Evolutionary conservation across 805 yeast genomes (phyloP).

Genomic region (Barnettozyma sp.): DNA sequence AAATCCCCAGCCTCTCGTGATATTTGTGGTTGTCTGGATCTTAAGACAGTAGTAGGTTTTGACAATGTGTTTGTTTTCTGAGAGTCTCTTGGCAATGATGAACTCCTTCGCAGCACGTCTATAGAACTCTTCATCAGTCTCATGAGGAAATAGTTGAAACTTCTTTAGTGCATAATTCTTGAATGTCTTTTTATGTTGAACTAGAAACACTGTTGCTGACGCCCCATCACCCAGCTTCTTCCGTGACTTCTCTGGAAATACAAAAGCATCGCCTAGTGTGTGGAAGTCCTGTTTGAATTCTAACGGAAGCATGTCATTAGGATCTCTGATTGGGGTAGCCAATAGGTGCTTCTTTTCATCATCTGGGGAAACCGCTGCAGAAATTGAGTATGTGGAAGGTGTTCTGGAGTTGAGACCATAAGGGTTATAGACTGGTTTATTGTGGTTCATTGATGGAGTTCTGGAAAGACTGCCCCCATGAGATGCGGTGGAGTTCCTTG

Average conservation of each 20-base stretch:
- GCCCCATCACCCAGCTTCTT: constrained; percentile 67
- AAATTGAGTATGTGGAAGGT: constrained; percentile 21
- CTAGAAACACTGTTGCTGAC: constrained; percentile 54
- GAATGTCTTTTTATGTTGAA: constrained; percentile 32
- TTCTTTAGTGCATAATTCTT: constrained; percentile 58
- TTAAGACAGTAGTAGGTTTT: constrained; percentile 48
- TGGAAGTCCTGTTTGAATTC: constrained; percentile 42
- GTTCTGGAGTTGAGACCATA: constrained; percentile 45
- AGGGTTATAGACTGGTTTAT: constrained; percentile 44
- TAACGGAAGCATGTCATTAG: constrained; percentile 55
- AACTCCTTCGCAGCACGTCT: constrained; percentile 57
- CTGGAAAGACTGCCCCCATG: constrained; percentile 10
- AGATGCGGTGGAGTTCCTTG: constrained; percentile 14
- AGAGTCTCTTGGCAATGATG: constrained; percentile 47
- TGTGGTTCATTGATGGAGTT: constrained; percentile 8
- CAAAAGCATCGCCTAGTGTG: constrained; percentile 50
- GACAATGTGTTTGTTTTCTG: constrained; percentile 55
- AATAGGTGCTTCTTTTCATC: constrained; percentile 43
- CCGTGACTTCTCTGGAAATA: constrained; percentile 30
- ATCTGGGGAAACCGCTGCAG: constrained; percentile 13
- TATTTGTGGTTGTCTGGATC: constrained; percentile 45
- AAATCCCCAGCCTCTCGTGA: constrained; percentile 73
- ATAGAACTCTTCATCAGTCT: constrained; percentile 59
- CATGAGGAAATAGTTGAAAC: constrained; percentile 52
- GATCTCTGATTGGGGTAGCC: constrained; percentile 57